These are phyloP conservation scores for Aureobasidium sp. DNA, from an alignment of 2,329 filamentous ascomycete genomes.

Conservation along the genomic window DNA sequence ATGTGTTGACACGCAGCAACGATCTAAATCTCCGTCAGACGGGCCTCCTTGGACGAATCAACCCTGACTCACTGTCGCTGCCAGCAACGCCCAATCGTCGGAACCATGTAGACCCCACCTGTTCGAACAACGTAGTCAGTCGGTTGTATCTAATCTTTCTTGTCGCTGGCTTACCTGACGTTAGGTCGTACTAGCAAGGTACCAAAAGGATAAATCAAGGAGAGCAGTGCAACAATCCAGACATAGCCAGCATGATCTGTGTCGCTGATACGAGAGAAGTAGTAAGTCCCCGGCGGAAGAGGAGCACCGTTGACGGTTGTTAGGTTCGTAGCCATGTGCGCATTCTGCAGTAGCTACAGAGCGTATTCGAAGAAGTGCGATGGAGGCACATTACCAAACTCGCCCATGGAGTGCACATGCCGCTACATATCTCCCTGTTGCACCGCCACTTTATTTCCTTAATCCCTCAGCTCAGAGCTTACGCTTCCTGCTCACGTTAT, in stretches of 20 bases:
- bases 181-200: neutral
- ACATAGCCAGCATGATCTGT: constrained; percentile 13
- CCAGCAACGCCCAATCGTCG: constrained; percentile 12
- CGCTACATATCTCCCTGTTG: neutral
- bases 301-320: constrained; percentile 6
- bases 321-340: neutral
- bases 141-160: neutral
- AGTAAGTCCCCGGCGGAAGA: constrained; percentile 7
- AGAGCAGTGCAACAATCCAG: constrained; percentile 8
- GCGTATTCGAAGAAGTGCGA: neutral
- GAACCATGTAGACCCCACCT: neutral
- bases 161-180: neutral
- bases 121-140: neutral
- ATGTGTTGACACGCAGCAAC: constrained; percentile 5
- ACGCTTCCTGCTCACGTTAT: neutral
- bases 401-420: neutral
- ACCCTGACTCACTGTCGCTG: neutral
- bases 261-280: constrained; percentile 12
- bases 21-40: neutral
- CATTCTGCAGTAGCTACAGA: neutral
- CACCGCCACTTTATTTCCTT: neutral
- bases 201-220: constrained; percentile 7
- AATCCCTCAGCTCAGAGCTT: neutral
- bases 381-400: neutral
- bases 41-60: neutral